phyloP scores from a whole-genome alignment of 1,284 basidiomycete genomes.

The Heterobasidion annosum region DNA sequence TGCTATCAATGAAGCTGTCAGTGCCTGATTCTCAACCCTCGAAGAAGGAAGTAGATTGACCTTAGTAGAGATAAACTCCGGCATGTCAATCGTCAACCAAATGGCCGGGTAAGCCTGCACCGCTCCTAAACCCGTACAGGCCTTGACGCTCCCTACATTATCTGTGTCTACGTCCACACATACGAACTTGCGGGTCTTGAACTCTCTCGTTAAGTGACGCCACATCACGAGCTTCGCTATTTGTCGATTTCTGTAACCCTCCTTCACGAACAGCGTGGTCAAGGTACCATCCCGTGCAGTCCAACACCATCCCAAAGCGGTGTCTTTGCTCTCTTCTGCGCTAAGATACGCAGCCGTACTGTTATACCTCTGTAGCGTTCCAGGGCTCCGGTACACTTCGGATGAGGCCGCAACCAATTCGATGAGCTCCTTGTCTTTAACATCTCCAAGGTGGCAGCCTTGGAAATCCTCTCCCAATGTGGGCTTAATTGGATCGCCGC shows the following conservation, averaged over 20 bases:
- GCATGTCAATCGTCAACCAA: constrained; percentile 2
- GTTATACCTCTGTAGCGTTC: not conserved
- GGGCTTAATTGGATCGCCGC: not conserved
- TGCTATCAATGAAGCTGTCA: too few species aligned
- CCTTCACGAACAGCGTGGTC: constrained; percentile 7
- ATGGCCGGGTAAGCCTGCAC: constrained; percentile 1
- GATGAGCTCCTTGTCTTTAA: constrained; percentile 1
- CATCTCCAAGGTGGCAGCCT: constrained; percentile 1
- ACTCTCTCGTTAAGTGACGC: constrained; percentile 3
- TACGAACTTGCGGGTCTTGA: constrained; percentile 2
- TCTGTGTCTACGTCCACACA: not conserved
- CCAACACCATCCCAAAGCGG: constrained; percentile 7
- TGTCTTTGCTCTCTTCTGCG: not conserved
- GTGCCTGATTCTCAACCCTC: too few species aligned
- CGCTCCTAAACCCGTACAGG: constrained; percentile 5
- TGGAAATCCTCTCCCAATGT: not conserved
- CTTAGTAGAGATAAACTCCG: not conserved
- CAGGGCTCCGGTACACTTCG: not conserved
- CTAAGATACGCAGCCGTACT: constrained; percentile 6
- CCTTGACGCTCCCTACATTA: constrained; percentile 2
- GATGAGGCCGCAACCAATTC: constrained; percentile 5
- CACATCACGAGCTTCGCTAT: constrained; percentile 6
- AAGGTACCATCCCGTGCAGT: constrained; percentile 4
- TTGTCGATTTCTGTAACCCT: not conserved
- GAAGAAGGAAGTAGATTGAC: too few species aligned